phyloP scores from a whole-genome alignment of 2,329 filamentous ascomycete genomes.

The Talaromyces sp. region DNA sequence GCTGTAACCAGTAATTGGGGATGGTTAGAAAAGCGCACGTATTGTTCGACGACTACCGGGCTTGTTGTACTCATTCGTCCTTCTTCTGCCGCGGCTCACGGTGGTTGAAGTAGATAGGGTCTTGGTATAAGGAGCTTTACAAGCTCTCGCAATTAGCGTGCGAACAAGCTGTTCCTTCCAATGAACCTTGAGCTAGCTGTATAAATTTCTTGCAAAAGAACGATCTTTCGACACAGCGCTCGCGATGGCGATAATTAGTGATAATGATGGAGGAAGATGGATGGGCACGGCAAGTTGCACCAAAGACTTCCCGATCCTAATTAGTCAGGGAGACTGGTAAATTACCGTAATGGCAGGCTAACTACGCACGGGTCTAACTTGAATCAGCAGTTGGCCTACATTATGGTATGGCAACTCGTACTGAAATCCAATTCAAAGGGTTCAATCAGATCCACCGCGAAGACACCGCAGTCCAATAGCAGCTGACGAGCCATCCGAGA shows the following conservation, averaged over 20 bases:
- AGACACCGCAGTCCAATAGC: slow-evolving; percentile 3
- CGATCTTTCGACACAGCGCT: background rate
- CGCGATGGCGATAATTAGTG: background rate
- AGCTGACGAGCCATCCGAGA: background rate
- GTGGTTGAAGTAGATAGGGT: no score
- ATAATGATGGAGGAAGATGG: background rate
- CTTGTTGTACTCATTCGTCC: slow-evolving; percentile 9
- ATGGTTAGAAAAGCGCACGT: slow-evolving; percentile 3
- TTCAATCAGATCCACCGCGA: slow-evolving; percentile 8
- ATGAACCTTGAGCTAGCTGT: background rate
- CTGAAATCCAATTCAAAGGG: background rate
- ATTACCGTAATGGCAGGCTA: slow-evolving; percentile 1
- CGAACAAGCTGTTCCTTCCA: background rate
- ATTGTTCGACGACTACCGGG: background rate
- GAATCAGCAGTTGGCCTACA: slow-evolving; percentile 6
- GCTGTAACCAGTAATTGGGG: background rate
- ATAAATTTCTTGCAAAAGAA: background rate
- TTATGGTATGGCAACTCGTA: background rate
- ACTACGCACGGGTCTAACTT: background rate
- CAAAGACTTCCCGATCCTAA: slow-evolving; percentile 1
- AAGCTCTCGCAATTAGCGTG: background rate
- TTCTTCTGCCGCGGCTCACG: background rate
- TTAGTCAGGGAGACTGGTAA: slow-evolving; percentile 6
- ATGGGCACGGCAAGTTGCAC: slow-evolving; percentile 5
- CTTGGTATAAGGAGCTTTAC: background rate